Evolutionary conservation across 169 alveolate species (phyloP), one percentile per base, ranked within the genome.

Genomic region (Cytauxzoon felis): DNA sequence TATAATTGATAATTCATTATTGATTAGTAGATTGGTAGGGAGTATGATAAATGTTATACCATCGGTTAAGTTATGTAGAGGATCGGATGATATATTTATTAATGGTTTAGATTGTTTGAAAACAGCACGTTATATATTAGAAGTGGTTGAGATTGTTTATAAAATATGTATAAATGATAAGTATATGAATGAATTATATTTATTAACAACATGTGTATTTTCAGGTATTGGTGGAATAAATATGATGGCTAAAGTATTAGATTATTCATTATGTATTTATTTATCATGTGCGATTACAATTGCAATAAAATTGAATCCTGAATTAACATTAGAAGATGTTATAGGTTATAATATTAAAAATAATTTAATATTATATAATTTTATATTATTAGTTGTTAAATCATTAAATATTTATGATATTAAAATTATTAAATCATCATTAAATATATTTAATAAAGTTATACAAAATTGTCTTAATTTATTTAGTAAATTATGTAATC

Each of bases 91-190:
- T 21, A 9, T 54, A 4, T 18, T 36, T n/a, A 0, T 54, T 27
- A 49, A 26, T 0, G 56, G 65, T 4, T 49, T 58, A 53, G 69
- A 69, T 24, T 73, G 72, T 33, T 19, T 56, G 26, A 73, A 34
- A 47, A 73, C 71, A 9, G 78, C 65, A 3, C 62, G 73, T 40
- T 73, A 18, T 49, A 62, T 63, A 32, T 54, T 79, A 18, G 84
- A 73, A 36, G 53, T 61, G 13, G 23, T 73, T 78, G 84, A 73
- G 71, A 48, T 73, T 59, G 32, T 52, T 38, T 73, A 63, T 63
- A 73, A 61, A 57, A 43, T 73, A 42, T 21, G 54, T 13, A 29
- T 40, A 9, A 79, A 73, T 18, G 84, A 73, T 41, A 58, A 66
- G 24, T 45, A 45, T 0, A 24, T 19, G 6, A 59, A 66, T 3